A percentile compares a stretch with the other conserved stretches of the same genome.
Conservation (phyloP, 2,329 filamentous ascomycete species). For the Diplodia scrobiculata region DNA sequence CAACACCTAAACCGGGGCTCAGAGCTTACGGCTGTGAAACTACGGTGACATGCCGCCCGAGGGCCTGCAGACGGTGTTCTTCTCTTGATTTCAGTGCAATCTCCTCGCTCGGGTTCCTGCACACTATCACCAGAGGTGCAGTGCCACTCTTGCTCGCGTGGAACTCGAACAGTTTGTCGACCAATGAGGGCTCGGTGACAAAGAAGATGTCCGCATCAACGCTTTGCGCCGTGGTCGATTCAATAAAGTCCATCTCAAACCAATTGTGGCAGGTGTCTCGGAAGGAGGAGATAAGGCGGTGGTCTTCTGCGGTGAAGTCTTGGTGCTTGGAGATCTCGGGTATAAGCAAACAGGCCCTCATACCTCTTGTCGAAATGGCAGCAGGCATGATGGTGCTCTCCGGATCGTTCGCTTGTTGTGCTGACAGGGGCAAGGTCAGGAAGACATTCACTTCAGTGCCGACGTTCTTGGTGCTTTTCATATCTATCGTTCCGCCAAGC, state of each 20-base stretch:
- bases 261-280: constrained; percentile 26
- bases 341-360: constrained; percentile 11
- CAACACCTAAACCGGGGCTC: no score
- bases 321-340: neutral
- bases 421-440: constrained; percentile 16
- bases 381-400: constrained; percentile 17
- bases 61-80: constrained; percentile 21
- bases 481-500: constrained; percentile 30
- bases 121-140: constrained; percentile 25
- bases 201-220: constrained; percentile 25
- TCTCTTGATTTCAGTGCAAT: constrained; percentile 23
- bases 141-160: constrained; percentile 27
- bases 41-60: constrained; percentile 20
- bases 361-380: constrained; percentile 9
- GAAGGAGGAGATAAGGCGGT: constrained; percentile 23
- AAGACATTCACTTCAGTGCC: constrained; percentile 30
- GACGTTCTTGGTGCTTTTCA: constrained; percentile 27
- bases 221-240: constrained; percentile 5
- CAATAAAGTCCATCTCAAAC: constrained; percentile 29
- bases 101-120: constrained; percentile 25
- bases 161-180: constrained; percentile 26
- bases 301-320: constrained; percentile 1
- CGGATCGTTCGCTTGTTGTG: constrained; percentile 20
- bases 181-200: constrained; percentile 20
- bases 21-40: constrained; percentile 28